These are phyloP conservation scores for sweet orange (Citrus sinensis) DNA, from an alignment of 345 rosid species.

Conservation along the genomic window DVS_A1.0 CM039166.1:15425001-15425500, in stretches of 20 bases:
- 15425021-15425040: not conserved
- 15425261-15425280: not conserved
- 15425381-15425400: too few species aligned
- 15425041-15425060: too few species aligned
- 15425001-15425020: too few species aligned
- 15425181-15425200: not conserved
- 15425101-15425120: too few species aligned
- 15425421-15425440: too few species aligned
- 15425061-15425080: not conserved
- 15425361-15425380: too few species aligned
- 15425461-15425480: too few species aligned
- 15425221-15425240: not conserved
- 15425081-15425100: not conserved
- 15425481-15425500: not conserved
- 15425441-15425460: too few species aligned
- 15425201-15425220: too few species aligned
- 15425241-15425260: not conserved
- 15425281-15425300: not conserved
- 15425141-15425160: not conserved
- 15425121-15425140: not conserved
- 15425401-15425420: too few species aligned
- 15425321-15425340: not conserved
- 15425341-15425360: not conserved
- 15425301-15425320: not conserved
- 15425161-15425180: not conserved